Evolutionary conservation across 768 basidiomycete genomes (phyloP), one percentile per base, ranked within the genome.

Genomic region (Candolleomyces eurysporus): DNA sequence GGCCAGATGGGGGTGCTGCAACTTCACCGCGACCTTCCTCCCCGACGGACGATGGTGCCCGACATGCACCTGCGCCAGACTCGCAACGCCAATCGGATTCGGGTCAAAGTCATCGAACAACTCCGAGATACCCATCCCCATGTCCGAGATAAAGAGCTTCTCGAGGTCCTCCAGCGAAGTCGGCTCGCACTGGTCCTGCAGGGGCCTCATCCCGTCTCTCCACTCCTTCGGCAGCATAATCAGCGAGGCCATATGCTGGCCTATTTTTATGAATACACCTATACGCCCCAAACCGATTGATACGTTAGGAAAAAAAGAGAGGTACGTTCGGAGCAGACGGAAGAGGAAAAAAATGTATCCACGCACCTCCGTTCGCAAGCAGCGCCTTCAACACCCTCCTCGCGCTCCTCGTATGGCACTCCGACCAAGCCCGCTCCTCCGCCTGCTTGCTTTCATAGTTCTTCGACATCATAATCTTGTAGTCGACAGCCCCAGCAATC

Each of bases 121-220:
- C 19, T 91, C 89, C 2, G 81, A 77, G 42, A 97, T 82, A 0
- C 85, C 78, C 43, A 74, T 71, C 7, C 91, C 93, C 73, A 94
- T 89, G 71, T 98, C 97, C 9, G 81, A 77, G 17, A 87, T 66
- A 72, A 98, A 90, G 67, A 98, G 82, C 1, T 73, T 75, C 64
- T 94, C 85, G 11, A 98, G 72, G 61, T 88, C 89, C 66, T 89
- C 83, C 62, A 92, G 88, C 0, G 89, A 83, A 2, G 96, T 96
- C 2, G 95, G 91, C 60, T 91, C 90, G 73, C 97, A 99, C 69
- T 90, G 90, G 76, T 98, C 97, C 71, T 98, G 96, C 61, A 93
- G 75, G 9, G 81, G 78, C 45, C 77, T 69, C 82, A 83, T 82
- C 0, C 79, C 76, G 26, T 72, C 75, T 11, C 82, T 83, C 82